Base-by-base conservation (phyloP, 495 filamentous ascomycete genomes). In the Elasticomyces elasticus region DNA sequence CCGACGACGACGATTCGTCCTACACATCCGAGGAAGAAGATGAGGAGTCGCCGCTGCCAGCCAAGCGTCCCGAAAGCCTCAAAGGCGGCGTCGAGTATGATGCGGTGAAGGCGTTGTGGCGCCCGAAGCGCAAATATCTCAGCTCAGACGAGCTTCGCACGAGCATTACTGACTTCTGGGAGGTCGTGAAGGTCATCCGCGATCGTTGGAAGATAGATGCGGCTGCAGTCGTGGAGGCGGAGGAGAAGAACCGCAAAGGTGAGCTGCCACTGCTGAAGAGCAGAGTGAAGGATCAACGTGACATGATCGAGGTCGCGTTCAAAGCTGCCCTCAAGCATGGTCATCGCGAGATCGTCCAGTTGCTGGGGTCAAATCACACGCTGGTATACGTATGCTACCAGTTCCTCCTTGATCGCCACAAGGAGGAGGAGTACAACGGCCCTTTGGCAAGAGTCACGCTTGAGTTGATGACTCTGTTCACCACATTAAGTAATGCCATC, bases 341-440 rank as follows among this genome's bases (percentile, higher is more conserved):
- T 15, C 83, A 88, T 62, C 74, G 74, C 22, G 72, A 75, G 24
- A 80, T 87, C 49, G 64, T 89, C 54, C 75, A 82, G 60, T 78
- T 82, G 78, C 51, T 79, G 75, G 71, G 79, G 56, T 70, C 84
- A 72, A 73, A 81, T 72, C 61, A 72, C 20, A 68, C 76, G 48
- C 71, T 80, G 3, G 62, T 82, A 17, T 69, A 77, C 50, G 68
- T 77, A 24, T 72, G 80, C 55, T 79, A 81, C 53, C 79, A 79
- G 30, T 82, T 84, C 56, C 66, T 94, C 30, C 72, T 79, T 23
- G 78, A 85, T 56, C 79, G 85, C 5, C 77, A 82, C 52, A 80
- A 81, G 58, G 50, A 27, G 4, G 73, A 78, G 5, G 86, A 90
- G 58, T 78, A 76, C 56, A 77, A 80, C 55, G 81, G 84, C 0